Evolutionary conservation across 192 early-diverging fungal species (phyloP).

Genomic region (Dissophora ornata): DNA sequence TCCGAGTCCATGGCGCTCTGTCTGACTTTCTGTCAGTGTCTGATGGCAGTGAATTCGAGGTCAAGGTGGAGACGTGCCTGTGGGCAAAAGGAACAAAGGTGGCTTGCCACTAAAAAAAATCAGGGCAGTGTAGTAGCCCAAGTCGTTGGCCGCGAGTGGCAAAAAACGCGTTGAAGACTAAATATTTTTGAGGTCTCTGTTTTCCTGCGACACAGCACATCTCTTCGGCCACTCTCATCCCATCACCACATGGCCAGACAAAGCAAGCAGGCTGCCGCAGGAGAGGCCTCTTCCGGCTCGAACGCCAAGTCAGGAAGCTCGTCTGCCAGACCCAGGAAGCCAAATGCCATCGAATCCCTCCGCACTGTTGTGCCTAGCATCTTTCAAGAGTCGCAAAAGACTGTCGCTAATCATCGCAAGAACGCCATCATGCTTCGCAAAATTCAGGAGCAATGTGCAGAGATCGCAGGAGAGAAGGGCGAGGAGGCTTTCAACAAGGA

Average conservation of each 20-base stretch:
- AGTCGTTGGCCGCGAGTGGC: too few species aligned
- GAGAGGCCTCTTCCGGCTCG: neutral
- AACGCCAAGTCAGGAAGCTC: neutral
- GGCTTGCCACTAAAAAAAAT: slow-evolving; percentile 24
- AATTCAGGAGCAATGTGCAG: slow-evolving; percentile 70
- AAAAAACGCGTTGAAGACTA: neutral
- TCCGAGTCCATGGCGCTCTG: slow-evolving; percentile 53
- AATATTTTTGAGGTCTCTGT: neutral
- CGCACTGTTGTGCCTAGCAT: slow-evolving; percentile 68
- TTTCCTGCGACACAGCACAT: neutral
- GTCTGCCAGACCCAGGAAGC: slow-evolving; percentile 48
- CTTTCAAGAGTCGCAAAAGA: slow-evolving; percentile 81
- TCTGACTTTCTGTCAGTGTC: neutral
- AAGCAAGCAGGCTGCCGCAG: slow-evolving; percentile 14
- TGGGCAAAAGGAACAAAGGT: neutral
- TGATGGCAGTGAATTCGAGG: too few species aligned
- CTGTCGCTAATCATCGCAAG: slow-evolving; percentile 74
- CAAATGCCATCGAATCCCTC: slow-evolving; percentile 47
- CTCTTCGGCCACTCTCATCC: neutral
- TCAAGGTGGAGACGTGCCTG: too few species aligned
- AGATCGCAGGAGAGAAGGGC: slow-evolving; percentile 55
- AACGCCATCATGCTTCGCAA: slow-evolving; percentile 80
- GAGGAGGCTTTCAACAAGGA: slow-evolving; percentile 80
- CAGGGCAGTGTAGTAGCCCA: too few species aligned
- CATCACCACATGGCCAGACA: slow-evolving; percentile 23